These are phyloP conservation scores for Phlyctochytrium planicorne DNA, from an alignment of 192 early-diverging fungal species.

Conservation along the genomic window DNA sequence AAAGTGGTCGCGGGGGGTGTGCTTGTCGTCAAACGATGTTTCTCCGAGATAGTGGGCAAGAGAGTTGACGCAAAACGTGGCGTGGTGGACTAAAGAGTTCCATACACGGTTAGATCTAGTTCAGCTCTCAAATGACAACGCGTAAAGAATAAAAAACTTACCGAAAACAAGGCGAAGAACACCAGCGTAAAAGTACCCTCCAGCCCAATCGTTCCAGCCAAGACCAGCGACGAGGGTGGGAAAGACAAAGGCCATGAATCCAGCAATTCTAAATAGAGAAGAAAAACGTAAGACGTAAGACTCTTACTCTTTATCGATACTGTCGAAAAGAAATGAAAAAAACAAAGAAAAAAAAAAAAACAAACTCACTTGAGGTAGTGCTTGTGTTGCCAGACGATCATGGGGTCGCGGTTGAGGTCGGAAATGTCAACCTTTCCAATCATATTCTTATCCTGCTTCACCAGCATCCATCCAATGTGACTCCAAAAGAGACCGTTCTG, in stretches of 20 bases:
- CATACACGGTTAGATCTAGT: background rate
- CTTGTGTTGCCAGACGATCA: constrained; percentile 48
- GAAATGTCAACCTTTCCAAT: constrained; percentile 42
- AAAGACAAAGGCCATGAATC: constrained; percentile 72
- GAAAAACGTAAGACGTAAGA: too few relatives aligned
- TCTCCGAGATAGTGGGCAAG: constrained; percentile 56
- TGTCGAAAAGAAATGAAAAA: too few relatives aligned
- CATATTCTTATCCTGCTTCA: constrained; percentile 29
- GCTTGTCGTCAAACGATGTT: constrained; percentile 65
- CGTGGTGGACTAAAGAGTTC: constrained; percentile 62
- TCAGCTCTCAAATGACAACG: background rate
- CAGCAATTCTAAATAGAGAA: constrained; percentile 59
- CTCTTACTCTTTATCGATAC: too few relatives aligned
- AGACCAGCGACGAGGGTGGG: constrained; percentile 83
- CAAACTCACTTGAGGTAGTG: constrained; percentile 34
- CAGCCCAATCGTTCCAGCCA: constrained; percentile 58
- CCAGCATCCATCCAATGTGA: constrained; percentile 54
- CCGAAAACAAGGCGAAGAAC: constrained; percentile 47
- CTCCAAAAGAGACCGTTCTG: constrained; percentile 47
- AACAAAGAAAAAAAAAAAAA: background rate
- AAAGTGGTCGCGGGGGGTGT: constrained; percentile 60
- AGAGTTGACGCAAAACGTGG: constrained; percentile 59
- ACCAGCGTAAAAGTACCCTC: constrained; percentile 49
- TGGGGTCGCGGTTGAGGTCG: constrained; percentile 46
- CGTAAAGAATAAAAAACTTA: background rate